Conservation (phyloP, 2,329 filamentous ascomycete species). For the Exophiala spinifera region DNA sequence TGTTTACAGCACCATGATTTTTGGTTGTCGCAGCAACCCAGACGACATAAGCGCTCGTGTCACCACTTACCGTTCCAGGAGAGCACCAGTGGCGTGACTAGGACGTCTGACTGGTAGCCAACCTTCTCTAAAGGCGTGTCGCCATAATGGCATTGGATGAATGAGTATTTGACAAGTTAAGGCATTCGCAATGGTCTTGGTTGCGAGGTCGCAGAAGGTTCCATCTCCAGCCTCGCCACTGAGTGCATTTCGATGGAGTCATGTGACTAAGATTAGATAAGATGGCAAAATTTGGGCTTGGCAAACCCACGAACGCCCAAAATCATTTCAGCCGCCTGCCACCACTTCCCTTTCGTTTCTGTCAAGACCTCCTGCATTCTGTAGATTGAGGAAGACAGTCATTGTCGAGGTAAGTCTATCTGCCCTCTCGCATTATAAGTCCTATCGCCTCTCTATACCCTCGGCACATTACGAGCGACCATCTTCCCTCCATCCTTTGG, state of each 20-base stretch:
- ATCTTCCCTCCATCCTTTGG: too few species aligned
- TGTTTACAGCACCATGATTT: not conserved
- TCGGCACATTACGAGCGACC: too few species aligned
- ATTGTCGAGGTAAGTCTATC: slow-evolving; percentile 54
- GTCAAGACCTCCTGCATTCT: slow-evolving; percentile 20
- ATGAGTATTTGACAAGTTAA: too few species aligned
- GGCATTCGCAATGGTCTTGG: too few species aligned
- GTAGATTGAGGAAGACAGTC: slow-evolving; percentile 61
- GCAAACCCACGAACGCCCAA: too few species aligned
- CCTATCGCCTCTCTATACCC: not conserved
- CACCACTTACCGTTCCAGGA: not conserved
- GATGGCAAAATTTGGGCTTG: slow-evolving; percentile 2
- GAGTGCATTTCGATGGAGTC: not conserved
- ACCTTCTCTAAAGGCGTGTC: too few species aligned
- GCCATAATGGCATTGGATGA: too few species aligned
- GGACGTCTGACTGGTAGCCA: not conserved
- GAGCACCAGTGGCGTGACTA: not conserved
- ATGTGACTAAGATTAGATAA: slow-evolving; percentile 7
- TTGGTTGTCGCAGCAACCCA: not conserved
- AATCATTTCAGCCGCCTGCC: too few species aligned
- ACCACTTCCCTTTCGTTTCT: not conserved
- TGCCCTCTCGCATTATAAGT: not conserved
- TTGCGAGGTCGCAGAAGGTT: too few species aligned
- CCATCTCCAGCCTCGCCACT: too few species aligned
- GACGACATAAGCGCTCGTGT: not conserved